Evolutionary conservation across 2,329 filamentous ascomycete genomes (phyloP), one percentile per base, ranked within the genome.

Genomic region (Colletotrichum karsti): DNA sequence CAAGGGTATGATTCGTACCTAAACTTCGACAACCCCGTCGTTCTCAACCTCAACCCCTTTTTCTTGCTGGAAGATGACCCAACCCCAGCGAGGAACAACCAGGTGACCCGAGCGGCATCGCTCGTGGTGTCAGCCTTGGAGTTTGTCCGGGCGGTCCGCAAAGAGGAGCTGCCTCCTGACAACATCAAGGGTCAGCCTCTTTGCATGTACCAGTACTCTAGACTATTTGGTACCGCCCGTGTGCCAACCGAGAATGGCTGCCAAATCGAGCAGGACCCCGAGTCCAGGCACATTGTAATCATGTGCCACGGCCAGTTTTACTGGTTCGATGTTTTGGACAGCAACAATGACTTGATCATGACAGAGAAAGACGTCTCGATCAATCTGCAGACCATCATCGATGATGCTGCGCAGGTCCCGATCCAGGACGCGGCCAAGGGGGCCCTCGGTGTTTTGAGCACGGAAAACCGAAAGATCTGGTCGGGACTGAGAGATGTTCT

Each of bases 201-300:
- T 18, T 96, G 94, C 85, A 99, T 99, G 96, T 97, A 98, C 79
- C 96, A 99, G 79, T 98, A 97, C 81, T 97, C 95, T 0, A 89
- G 95, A 18, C 85, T 99, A 28, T 99, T 99, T 75, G 96, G 96
- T 57, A 98, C 96, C 1, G 95, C 96, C 50, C 90, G 96, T 72
- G 93, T 99, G 8, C 96, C 96, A 0, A 98, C 95, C 1, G 93
- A 97, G 30, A 91, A 96, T 76, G 96, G 96, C 5, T 99, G 96
- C 77, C 92, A 97, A 73, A 98, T 99, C 74, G 94, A 95, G 71
- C 95, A 98, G 77, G 95, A 98, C 74, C 93, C 94, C 1, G 89
- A 91, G n/a, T 93, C 95, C 4, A 97, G 94, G 81, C 96, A 99
- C 78, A 85, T 99, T 39, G 92, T 98, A 9, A 94, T 98, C 46